phyloP scores from a whole-genome alignment of 2,329 filamentous ascomycete genomes.

The Trichoderma sp. region DNA sequence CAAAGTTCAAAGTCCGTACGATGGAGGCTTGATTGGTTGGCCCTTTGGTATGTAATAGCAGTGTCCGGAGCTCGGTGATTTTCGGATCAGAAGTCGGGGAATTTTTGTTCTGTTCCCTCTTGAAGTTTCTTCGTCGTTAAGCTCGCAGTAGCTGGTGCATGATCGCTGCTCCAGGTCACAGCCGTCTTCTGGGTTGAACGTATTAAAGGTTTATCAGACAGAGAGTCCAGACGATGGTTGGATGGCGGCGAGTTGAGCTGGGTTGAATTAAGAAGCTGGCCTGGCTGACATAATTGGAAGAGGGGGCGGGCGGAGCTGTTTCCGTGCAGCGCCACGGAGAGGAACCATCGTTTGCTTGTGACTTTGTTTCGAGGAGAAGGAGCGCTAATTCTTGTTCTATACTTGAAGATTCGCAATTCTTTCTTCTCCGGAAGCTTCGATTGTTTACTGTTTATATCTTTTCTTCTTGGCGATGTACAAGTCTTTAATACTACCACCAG shows the following conservation, averaged over 20 bases:
- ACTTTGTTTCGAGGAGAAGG: background rate
- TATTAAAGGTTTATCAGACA: background rate
- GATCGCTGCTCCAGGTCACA: conserved; percentile 4
- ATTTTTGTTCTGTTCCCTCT: conserved; percentile 7
- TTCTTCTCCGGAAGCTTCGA: background rate
- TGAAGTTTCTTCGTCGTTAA: background rate
- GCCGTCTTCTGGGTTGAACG: background rate
- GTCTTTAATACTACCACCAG: background rate
- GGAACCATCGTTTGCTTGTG: background rate
- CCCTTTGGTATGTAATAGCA: background rate
- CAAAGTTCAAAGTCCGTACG: background rate
- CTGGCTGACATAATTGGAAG: conserved; percentile 27
- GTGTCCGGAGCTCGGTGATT: conserved; percentile 26
- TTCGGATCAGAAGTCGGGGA: conserved; percentile 27
- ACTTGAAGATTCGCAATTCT: background rate
- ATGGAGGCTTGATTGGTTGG: conserved; percentile 1
- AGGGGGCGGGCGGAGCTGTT: conserved; percentile 18
- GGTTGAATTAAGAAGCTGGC: background rate
- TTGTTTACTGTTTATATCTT: background rate
- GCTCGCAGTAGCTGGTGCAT: conserved; percentile 9
- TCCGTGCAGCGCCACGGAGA: background rate
- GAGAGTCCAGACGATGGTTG: conserved; percentile 4
- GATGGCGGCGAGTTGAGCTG: conserved; percentile 4
- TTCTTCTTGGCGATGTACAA: background rate
- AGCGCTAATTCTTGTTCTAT: background rate